phyloP scores from a whole-genome alignment of 2,329 filamentous ascomycete genomes.

The Purpureocillium takamizusanense region DNA sequence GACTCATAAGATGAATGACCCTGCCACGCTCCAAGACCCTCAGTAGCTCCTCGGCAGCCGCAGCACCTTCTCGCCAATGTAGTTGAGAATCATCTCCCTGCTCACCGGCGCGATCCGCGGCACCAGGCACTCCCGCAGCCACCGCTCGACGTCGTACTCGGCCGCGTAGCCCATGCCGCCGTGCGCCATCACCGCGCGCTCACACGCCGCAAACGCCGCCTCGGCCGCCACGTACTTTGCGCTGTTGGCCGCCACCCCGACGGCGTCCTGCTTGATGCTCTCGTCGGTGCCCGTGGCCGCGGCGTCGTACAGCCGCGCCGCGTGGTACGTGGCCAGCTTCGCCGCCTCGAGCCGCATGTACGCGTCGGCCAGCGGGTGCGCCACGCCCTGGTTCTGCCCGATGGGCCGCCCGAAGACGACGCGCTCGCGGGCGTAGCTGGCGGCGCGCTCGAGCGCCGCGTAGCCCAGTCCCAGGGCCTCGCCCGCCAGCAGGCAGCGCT shows the following conservation, averaged over 20 bases:
- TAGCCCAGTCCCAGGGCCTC: slow-evolving; percentile 77
- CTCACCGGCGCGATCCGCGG: slow-evolving; percentile 57
- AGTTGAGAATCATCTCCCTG: slow-evolving; percentile 70
- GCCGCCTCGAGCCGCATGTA: slow-evolving; percentile 59
- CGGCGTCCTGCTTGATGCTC: slow-evolving; percentile 38
- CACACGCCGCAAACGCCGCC: slow-evolving; percentile 53
- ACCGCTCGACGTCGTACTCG: slow-evolving; percentile 58
- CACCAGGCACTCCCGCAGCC: slow-evolving; percentile 55
- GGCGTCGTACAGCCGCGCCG: slow-evolving; percentile 52
- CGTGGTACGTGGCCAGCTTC: slow-evolving; percentile 57
- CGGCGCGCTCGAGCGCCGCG: slow-evolving; percentile 53
- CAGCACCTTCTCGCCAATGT: slow-evolving; percentile 60
- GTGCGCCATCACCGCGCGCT: slow-evolving; percentile 48
- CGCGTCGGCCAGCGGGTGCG: slow-evolving; percentile 56
- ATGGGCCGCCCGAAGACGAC: slow-evolving; percentile 58
- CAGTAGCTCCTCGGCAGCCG: slow-evolving; percentile 59
- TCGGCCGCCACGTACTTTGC: slow-evolving; percentile 64
- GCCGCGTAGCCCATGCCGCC: slow-evolving; percentile 58
- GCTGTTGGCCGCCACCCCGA: slow-evolving; percentile 59
- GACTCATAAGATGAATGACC: too few relatives aligned
- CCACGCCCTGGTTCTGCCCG: slow-evolving; percentile 56
- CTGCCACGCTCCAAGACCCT: not conserved
- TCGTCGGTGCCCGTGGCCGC: slow-evolving; percentile 29
- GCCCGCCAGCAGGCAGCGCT: slow-evolving; percentile 65
- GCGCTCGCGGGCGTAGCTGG: slow-evolving; percentile 56